A percentile compares a stretch with the other conserved stretches of the same genome.
Evolutionary conservation across 2,329 filamentous ascomycete species (phyloP).

Genomic region (Aureobasidium sp.): DNA sequence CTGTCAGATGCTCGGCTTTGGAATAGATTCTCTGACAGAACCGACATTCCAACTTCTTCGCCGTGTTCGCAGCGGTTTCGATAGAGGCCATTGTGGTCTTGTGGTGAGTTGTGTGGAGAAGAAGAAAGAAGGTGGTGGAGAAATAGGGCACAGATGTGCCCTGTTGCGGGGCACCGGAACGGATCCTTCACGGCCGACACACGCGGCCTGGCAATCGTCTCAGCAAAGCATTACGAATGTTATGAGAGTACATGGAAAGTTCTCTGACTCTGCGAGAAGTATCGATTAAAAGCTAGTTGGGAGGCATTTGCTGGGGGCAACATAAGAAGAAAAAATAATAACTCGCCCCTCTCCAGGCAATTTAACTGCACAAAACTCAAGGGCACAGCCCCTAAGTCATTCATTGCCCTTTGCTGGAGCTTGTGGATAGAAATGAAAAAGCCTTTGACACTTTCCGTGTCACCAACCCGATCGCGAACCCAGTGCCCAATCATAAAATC

Average conservation of each 20-base stretch:
- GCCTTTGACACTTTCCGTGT: conserved; percentile 5
- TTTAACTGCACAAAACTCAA: conserved; percentile 7
- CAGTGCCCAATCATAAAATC: conserved; percentile 9
- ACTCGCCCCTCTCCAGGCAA: conserved; percentile 7
- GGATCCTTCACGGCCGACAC: not conserved
- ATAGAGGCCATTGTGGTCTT: conserved; percentile 3
- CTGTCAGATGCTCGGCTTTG: conserved; percentile 20
- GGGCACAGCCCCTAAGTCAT: conserved; percentile 7
- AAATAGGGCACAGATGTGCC: not conserved
- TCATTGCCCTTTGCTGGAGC: not conserved
- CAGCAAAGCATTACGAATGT: not conserved
- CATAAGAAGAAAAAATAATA: conserved; percentile 1
- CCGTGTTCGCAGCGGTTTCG: not conserved
- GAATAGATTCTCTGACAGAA: conserved; percentile 37
- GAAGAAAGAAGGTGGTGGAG: not conserved
- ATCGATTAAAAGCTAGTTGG: conserved; percentile 12
- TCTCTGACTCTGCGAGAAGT: not conserved
- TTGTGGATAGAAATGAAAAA: conserved; percentile 7
- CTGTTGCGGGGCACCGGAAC: not conserved
- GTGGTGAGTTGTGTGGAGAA: conserved; percentile 1
- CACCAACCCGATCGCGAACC: not conserved
- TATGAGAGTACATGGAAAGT: not conserved
- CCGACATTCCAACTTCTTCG: conserved; percentile 29
- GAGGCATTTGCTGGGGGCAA: not conserved
- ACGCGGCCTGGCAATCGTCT: not conserved